Evolutionary conservation across 2,329 filamentous ascomycete species (phyloP).

Genomic region (Plectosphaerella cucumerina): DNA sequence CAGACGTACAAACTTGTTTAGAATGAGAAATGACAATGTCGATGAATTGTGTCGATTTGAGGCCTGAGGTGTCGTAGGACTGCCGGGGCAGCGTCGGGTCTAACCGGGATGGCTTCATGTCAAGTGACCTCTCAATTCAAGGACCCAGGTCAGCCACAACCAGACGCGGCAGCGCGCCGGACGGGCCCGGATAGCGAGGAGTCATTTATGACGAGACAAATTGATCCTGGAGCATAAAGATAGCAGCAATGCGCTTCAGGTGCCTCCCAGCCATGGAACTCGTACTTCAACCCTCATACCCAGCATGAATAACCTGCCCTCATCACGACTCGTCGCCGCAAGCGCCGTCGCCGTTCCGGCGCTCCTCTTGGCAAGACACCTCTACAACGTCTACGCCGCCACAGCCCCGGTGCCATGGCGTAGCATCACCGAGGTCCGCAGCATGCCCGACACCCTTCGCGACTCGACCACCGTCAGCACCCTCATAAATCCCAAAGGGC

Average conservation of each 20-base stretch:
- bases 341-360: background rate
- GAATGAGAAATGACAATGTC: background rate
- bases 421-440: slow-evolving; percentile 10
- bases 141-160: background rate
- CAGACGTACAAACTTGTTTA: background rate
- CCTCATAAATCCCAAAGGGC: slow-evolving; percentile 18
- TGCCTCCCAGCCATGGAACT: too few relatives aligned
- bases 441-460: slow-evolving; percentile 17
- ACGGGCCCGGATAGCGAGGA: background rate
- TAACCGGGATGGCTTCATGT: background rate
- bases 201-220: too few relatives aligned
- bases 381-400: background rate
- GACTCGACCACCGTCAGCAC: slow-evolving; percentile 16
- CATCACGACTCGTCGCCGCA: background rate
- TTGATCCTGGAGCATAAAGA: too few relatives aligned
- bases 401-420: background rate
- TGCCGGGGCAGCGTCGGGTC: background rate
- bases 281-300: too few relatives aligned
- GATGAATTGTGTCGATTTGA: slow-evolving; percentile 4
- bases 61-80: background rate
- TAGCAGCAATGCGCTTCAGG: too few relatives aligned
- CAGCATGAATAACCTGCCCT: too few relatives aligned
- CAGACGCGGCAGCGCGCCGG: background rate
- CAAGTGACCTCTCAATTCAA: background rate
- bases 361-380: background rate